Evolutionary conservation across 257 asterid species (phyloP).

Genomic region (Plantago elongata): DNA sequence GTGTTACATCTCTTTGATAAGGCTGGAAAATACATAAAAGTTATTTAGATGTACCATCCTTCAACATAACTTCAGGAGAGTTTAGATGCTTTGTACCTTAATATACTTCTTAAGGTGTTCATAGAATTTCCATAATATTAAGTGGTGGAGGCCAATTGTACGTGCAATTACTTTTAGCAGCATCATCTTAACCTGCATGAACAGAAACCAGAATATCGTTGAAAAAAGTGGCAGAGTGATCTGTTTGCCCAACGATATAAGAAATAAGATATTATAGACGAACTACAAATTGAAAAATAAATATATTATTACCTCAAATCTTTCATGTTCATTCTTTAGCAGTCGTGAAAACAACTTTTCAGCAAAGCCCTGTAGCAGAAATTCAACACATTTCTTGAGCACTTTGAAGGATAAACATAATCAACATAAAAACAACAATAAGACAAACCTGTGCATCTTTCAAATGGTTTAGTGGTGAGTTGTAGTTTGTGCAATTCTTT

Average conservation of each 20-base stretch:
- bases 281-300: slow-evolving; percentile 2
- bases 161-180: slow-evolving; percentile 83
- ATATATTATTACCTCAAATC: slow-evolving; percentile 63
- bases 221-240: background rate
- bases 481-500: slow-evolving; percentile 45
- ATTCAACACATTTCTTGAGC: slow-evolving; percentile 3
- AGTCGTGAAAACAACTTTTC: slow-evolving; percentile 89
- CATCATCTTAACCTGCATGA: slow-evolving; percentile 79
- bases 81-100: slow-evolving; percentile 48
- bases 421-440: slow-evolving; percentile 12
- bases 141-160: slow-evolving; percentile 78
- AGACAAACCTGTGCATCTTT: slow-evolving; percentile 82
- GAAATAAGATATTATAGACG: slow-evolving; percentile 3
- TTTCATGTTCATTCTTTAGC: slow-evolving; percentile 47
- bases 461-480: slow-evolving; percentile 88
- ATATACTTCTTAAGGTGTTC: slow-evolving; percentile 77
- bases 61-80: slow-evolving; percentile 16
- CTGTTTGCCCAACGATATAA: background rate
- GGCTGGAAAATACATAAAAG: slow-evolving; percentile 52
- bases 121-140: slow-evolving; percentile 65
- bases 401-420: slow-evolving; percentile 16
- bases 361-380: slow-evolving; percentile 66
- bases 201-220: slow-evolving; percentile 2
- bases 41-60: slow-evolving; percentile 12
- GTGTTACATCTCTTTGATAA: slow-evolving; percentile 75